Evolutionary conservation across 768 basidiomycete species (phyloP).

Genomic region (Mycena maculata): DNA sequence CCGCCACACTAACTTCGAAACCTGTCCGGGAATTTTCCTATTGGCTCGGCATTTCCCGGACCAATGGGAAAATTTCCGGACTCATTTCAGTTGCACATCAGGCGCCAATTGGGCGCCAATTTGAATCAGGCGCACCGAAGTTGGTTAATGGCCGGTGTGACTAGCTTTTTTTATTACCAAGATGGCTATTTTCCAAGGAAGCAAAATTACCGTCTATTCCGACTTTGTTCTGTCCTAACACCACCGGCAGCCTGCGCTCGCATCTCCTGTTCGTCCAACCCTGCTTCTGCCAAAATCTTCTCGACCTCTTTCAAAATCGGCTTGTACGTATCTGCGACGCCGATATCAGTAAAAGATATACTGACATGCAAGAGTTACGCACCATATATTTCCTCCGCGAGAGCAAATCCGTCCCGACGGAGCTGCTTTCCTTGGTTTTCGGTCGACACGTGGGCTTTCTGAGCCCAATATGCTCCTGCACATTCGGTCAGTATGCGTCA

Average conservation of each 20-base stretch:
- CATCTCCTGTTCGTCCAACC: slow-evolving; percentile 87
- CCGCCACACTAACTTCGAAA: no score
- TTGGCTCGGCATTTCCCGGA: no score
- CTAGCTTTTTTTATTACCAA: no score
- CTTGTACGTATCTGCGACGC: slow-evolving; percentile 74
- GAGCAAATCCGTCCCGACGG: slow-evolving; percentile 79
- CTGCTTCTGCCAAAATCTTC: slow-evolving; percentile 84
- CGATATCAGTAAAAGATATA: slow-evolving; percentile 1
- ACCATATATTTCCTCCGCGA: slow-evolving; percentile 83
- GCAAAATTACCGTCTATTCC: slow-evolving; percentile 59
- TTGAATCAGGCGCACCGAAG: no score
- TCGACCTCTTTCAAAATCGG: slow-evolving; percentile 87
- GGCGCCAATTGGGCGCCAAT: no score
- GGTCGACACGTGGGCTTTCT: slow-evolving; percentile 68
- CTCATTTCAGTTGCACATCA: no score
- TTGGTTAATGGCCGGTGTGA: no score
- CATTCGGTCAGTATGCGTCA: neutral
- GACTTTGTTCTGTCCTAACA: slow-evolving; percentile 59
- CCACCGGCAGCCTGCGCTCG: slow-evolving; percentile 61
- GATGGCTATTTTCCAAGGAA: no score
- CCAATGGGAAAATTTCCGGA: no score
- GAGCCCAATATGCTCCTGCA: slow-evolving; percentile 85
- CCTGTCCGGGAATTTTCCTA: no score
- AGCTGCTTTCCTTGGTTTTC: slow-evolving; percentile 83
- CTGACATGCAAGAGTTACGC: neutral